A percentile compares a stretch with the other conserved stretches of the same genome.
Conservation (phyloP, 140 eudicot genomes). For the Erigeron philadelphicus region DNA sequence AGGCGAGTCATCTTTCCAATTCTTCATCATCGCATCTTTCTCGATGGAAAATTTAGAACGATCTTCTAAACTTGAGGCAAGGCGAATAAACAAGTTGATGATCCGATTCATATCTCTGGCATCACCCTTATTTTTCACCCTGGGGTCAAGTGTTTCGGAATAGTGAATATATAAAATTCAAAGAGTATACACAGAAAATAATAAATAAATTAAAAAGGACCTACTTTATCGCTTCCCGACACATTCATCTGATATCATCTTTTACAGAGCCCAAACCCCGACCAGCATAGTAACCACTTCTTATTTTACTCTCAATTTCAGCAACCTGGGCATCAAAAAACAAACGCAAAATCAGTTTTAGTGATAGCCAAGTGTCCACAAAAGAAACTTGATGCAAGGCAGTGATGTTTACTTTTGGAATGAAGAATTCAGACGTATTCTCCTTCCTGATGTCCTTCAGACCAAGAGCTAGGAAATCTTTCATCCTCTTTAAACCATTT, state of each 20-base stretch:
- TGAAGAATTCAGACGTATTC: conserved; percentile 65
- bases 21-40: conserved; percentile 61
- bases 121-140: conserved; percentile 60
- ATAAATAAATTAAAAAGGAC: conserved; percentile 13
- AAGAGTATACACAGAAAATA: conserved; percentile 7
- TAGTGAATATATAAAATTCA: conserved; percentile 1
- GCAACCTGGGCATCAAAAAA: conserved; percentile 54
- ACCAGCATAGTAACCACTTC: conserved; percentile 74
- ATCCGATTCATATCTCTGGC: conserved; percentile 62
- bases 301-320: conserved; percentile 63
- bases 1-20: conserved; percentile 67
- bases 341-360: neutral
- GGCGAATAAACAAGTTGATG: conserved; percentile 57
- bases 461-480: conserved; percentile 57
- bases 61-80: conserved; percentile 67
- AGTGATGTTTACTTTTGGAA: conserved; percentile 57
- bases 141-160: conserved; percentile 24
- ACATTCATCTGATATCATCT: conserved; percentile 85
- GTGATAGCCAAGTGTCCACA: neutral
- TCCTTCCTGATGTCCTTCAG: conserved; percentile 74
- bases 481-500: conserved; percentile 73
- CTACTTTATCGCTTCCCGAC: conserved; percentile 84
- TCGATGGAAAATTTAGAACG: conserved; percentile 44
- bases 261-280: conserved; percentile 77
- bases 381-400: neutral